Evolutionary conservation across 768 basidiomycete genomes (phyloP).

Genomic region (Suillus sp.): DNA sequence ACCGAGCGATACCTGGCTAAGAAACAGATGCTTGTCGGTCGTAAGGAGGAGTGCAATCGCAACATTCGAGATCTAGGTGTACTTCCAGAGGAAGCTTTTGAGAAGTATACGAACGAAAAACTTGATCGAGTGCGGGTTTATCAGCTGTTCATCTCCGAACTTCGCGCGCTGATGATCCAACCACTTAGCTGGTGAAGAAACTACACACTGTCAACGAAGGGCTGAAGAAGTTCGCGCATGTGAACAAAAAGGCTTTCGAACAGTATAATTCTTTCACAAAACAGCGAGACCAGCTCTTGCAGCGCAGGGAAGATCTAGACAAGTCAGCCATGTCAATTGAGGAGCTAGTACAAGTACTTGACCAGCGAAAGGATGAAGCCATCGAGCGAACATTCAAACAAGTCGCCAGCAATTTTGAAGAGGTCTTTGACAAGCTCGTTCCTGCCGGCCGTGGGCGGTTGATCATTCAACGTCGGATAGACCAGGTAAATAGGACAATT

Average conservation of each 20-base stretch:
- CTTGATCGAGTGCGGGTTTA: conserved; percentile 74
- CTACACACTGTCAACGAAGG: conserved; percentile 92
- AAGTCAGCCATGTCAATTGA: conserved; percentile 87
- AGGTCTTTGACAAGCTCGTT: conserved; percentile 95
- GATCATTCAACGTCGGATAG: conserved; percentile 90
- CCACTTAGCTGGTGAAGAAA: conserved; percentile 80
- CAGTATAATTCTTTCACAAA: conserved; percentile 98
- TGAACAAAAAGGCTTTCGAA: conserved; percentile 99
- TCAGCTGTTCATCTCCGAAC: neutral
- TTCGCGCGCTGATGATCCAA: conserved; percentile 1
- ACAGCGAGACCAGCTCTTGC: conserved; percentile 87
- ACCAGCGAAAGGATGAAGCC: conserved; percentile 97
- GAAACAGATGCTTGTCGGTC: conserved; percentile 76
- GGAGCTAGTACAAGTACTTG: conserved; percentile 89
- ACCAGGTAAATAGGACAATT: conserved; percentile 53
- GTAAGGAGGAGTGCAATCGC: conserved; percentile 93
- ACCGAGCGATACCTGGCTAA: conserved; percentile 95
- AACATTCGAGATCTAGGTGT: conserved; percentile 97
- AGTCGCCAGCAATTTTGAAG: conserved; percentile 95
- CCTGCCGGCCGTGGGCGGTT: conserved; percentile 89
- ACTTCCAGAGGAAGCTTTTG: conserved; percentile 94
- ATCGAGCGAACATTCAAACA: conserved; percentile 99
- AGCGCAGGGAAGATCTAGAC: conserved; percentile 89
- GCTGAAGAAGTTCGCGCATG: conserved; percentile 95
- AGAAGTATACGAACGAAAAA: conserved; percentile 88